These are phyloP conservation scores for Mortierella polycephala DNA, from an alignment of 371 early-diverging fungal species.

Conservation along the genomic window DNA sequence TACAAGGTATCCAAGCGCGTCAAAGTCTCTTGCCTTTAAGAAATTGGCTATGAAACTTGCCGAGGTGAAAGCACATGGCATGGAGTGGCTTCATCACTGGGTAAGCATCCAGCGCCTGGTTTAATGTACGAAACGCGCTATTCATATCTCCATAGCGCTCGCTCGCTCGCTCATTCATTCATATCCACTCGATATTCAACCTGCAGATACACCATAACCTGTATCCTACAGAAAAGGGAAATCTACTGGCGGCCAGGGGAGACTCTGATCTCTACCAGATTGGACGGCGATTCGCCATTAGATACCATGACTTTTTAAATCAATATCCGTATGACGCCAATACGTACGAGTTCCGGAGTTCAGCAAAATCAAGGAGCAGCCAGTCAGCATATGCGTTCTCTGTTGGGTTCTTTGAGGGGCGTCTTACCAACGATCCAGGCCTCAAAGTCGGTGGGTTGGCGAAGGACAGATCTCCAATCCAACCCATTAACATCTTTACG, in stretches of 20 bases:
- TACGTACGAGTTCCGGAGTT: slow-evolving; percentile 28
- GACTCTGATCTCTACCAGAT: slow-evolving; percentile 46
- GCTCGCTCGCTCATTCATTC: neutral
- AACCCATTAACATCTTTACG: slow-evolving; percentile 35
- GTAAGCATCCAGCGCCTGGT: slow-evolving; percentile 8
- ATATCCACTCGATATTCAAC: neutral
- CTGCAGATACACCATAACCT: slow-evolving; percentile 9
- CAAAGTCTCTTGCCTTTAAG: slow-evolving; percentile 8
- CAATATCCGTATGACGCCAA: slow-evolving; percentile 40
- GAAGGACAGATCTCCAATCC: slow-evolving; percentile 7
- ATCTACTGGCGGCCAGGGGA: slow-evolving; percentile 28
- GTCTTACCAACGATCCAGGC: slow-evolving; percentile 10
- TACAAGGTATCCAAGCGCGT: slow-evolving; percentile 41
- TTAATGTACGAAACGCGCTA: too few species aligned
- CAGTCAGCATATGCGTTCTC: slow-evolving; percentile 37
- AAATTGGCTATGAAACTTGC: slow-evolving; percentile 17
- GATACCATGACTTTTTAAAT: slow-evolving; percentile 33
- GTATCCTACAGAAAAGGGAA: slow-evolving; percentile 25
- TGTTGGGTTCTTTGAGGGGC: slow-evolving; percentile 31
- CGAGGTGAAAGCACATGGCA: slow-evolving; percentile 11
- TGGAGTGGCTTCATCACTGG: slow-evolving; percentile 44
- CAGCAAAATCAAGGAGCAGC: slow-evolving; percentile 28
- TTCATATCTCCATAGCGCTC: too few species aligned
- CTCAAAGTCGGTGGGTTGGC: too few species aligned
- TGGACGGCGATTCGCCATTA: slow-evolving; percentile 32